phyloP scores from a whole-genome alignment of 1,139 yeast species.

The Debaryomyces coudertii region DNA sequence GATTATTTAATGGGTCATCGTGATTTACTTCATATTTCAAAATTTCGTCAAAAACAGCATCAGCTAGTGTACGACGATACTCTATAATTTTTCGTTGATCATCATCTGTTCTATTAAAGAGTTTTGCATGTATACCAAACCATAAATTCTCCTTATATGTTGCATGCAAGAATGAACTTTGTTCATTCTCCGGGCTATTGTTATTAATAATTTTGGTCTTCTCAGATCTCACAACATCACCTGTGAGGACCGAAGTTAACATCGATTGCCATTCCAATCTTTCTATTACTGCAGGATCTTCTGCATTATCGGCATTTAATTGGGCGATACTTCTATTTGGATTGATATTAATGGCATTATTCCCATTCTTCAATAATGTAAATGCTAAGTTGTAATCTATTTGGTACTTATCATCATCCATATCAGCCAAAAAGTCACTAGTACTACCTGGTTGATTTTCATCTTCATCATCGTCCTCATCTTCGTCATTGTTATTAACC shows the following conservation, averaged over 20 bases:
- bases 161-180: conserved; percentile 54
- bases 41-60: conserved; percentile 72
- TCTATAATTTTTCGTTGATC: conserved; percentile 77
- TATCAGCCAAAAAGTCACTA: conserved; percentile 42
- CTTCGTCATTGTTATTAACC: conserved; percentile 28
- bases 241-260: conserved; percentile 87
- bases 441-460: conserved; percentile 28
- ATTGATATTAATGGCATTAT: conserved; percentile 36
- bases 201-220: conserved; percentile 72
- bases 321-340: conserved; percentile 43
- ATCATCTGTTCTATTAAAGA: conserved; percentile 77
- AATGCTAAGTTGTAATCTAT: conserved; percentile 46
- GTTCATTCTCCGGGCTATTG: conserved; percentile 45
- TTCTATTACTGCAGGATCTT: conserved; percentile 72
- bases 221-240: conserved; percentile 91
- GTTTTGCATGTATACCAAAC: conserved; percentile 78
- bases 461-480: conserved; percentile 27
- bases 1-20: conserved; percentile 31
- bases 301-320: conserved; percentile 45
- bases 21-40: conserved; percentile 59
- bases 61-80: conserved; percentile 73
- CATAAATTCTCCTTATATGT: conserved; percentile 79
- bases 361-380: conserved; percentile 35
- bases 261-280: conserved; percentile 96
- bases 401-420: conserved; percentile 47